Base-by-base conservation (phyloP, 306 rosid genomes). In the Acacia melanoxylon region DNA sequence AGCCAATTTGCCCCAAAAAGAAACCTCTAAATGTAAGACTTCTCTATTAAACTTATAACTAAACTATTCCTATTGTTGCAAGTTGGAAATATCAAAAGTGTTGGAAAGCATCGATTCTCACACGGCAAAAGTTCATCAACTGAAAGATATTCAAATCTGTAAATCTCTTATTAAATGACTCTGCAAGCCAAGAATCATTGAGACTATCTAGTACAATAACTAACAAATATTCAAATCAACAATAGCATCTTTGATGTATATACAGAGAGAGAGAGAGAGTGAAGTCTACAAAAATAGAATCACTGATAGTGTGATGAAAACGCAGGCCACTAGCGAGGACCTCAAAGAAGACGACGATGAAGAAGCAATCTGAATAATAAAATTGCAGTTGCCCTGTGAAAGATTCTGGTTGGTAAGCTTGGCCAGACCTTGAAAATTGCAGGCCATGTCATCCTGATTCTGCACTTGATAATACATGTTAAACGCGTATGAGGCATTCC, bases 351-450 rank as follows among this genome's bases (percentile, higher is more conserved):
- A 70, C 16, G 91, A 79, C 4, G 88, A 69, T 13, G 94, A 91
- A 74, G 95, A 77, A n/a, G 72, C 89, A 33, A 95, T 82, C 91
- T 93, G 94, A 83, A 95, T 75, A 72, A 86, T 84, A 88, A 95
- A 95, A 68, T 92, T 87, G 87, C 99, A 95, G 80, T 73, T 91
- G 22, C 96, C 94, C 65, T 93, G 97, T 9, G 99, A 93, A 74
- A 89, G 79, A 76, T 95, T 93, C 83, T 84, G 90, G 31, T 91
- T 85, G 8, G 92, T 90, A 46, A 83, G 8, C 75, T 25, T 83
- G n/a, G 99, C 99, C 79, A 95, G 85, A n/a, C 99, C 99, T 68
- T 93, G 86, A 87, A 95, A 95, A 85, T 87, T 73, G 82, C 99
- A 95, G 41, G 99, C 92, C 84, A 67, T 13, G 42, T 88, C 86